A percentile compares a stretch with the other conserved stretches of the same genome.
phyloP scores from a whole-genome alignment of 2,329 filamentous ascomycete species.

The Pezicula carpinea region DNA sequence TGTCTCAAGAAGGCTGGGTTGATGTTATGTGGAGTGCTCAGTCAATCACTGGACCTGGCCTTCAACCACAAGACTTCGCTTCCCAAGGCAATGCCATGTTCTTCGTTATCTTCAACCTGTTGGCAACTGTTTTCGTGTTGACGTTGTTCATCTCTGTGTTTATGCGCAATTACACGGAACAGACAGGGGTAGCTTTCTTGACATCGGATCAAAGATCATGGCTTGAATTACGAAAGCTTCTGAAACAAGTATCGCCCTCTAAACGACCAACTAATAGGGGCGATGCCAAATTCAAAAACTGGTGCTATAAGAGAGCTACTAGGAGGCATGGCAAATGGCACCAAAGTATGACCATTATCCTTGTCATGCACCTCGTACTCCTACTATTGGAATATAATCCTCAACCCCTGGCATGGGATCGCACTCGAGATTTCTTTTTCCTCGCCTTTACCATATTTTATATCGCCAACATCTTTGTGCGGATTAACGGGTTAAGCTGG shows the following conservation, averaged over 20 bases:
- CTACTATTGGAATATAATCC: conserved; percentile 83
- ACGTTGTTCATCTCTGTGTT: conserved; percentile 98
- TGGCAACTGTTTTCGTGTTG: conserved; percentile 93
- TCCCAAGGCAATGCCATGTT: conserved; percentile 86
- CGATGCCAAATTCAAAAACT: conserved; percentile 75
- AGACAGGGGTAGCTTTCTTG: conserved; percentile 93
- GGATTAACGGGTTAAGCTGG: conserved; percentile 88
- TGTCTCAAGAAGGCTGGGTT: conserved; percentile 96
- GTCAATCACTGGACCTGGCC: conserved; percentile 70
- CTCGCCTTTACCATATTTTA: conserved; percentile 78
- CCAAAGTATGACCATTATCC: conserved; percentile 68
- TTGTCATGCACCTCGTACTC: conserved; percentile 78
- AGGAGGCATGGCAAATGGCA: conserved; percentile 95
- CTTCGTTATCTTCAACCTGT: conserved; percentile 93
- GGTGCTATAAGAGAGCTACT: conserved; percentile 92
- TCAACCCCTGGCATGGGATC: conserved; percentile 67
- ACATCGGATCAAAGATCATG: conserved; percentile 95
- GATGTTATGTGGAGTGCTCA: conserved; percentile 86
- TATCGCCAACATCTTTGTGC: conserved; percentile 74
- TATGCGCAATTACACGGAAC: conserved; percentile 99
- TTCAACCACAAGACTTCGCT: conserved; percentile 65
- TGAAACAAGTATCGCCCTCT: conserved; percentile 90
- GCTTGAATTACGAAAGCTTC: conserved; percentile 87
- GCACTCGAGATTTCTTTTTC: conserved; percentile 70
- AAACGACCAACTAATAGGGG: conserved; percentile 82